Conservation (phyloP, 169 alveolate genomes). For the Plasmodium coatneyi region DNA sequence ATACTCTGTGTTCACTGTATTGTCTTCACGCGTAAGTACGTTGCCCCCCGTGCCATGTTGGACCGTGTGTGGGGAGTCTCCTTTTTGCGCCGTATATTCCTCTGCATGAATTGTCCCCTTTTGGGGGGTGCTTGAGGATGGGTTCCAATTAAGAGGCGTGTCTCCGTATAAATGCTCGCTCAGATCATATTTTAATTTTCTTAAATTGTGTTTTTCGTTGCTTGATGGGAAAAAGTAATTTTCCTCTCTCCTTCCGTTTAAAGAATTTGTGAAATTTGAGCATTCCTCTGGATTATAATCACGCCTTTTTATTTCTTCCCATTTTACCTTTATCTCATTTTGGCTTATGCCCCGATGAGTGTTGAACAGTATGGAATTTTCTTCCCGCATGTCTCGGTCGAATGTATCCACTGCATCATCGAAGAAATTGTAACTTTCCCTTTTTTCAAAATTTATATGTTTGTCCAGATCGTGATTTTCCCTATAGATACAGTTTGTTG, state of each 20-base stretch:
- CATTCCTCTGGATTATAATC: background rate
- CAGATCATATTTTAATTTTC: slow-evolving; percentile 6
- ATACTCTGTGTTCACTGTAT: background rate
- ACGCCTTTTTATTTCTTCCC: background rate
- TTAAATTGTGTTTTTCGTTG: background rate
- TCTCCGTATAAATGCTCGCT: background rate
- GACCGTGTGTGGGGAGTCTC: background rate
- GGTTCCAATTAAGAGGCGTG: background rate
- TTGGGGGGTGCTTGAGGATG: background rate
- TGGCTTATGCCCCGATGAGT: background rate
- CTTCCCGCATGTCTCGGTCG: background rate
- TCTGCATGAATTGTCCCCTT: background rate
- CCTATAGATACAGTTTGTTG: background rate
- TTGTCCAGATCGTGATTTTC: background rate
- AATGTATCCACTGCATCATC: background rate
- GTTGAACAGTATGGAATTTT: background rate
- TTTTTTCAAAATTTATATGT: slow-evolving; percentile 15
- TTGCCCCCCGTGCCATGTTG: background rate
- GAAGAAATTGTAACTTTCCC: background rate
- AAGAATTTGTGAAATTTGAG: background rate
- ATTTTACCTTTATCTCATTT: background rate
- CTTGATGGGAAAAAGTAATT: background rate
- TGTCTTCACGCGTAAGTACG: background rate
- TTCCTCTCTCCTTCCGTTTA: slow-evolving; percentile 8
- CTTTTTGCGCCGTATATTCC: background rate